Evolutionary conservation across 2,329 filamentous ascomycete genomes (phyloP), one percentile per base, ranked within the genome.

Genomic region (Fusarium sambucinum): DNA sequence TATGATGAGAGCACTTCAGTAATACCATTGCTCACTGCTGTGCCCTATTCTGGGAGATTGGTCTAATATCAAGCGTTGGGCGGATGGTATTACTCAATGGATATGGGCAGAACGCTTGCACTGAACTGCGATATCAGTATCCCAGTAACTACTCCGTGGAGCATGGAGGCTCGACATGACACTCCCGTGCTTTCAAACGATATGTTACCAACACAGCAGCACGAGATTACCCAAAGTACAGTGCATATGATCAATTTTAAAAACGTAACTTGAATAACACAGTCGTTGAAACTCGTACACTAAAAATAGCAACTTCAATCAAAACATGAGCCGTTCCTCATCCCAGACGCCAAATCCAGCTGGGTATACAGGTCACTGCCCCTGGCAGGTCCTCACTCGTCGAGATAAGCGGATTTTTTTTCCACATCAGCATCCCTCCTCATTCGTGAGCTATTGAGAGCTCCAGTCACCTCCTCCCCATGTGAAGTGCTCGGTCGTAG

Each of bases 311-410:
- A 74, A 68, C 66, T 52, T 68, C 66, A 70, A 69, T 61, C 66
- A 69, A 65, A 61, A 69, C 69, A 63, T 61, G 68, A 74, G 62
- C 69, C 66, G 63, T 76, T 73, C 59, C 68, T 74, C 68, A 51
- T 74, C 61, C 75, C 74, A 68, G 69, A 75, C 76, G 76, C 75
- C 75, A 66, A 73, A 71, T 71, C 68, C 69, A 71, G 61, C 66
- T 68, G 66, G 68, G 68, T 68, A 74, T 74, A 72, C 70, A 72
- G 67, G 65, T 66, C 73, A 56, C 53, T 73, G 73, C 73, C 66
- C 52, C 67, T 55, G 61, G 65, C 59, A 72, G 54, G 51, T 66
- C 71, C 56, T 70, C 69, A 71, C 60, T 73, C 70, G 59, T 70
- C 55, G 63, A 64, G 37, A 67, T 60, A 64, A 56, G 55, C 54